phyloP scores from a whole-genome alignment of 169 alveolate species.

The Eimeria necatrix region DNA sequence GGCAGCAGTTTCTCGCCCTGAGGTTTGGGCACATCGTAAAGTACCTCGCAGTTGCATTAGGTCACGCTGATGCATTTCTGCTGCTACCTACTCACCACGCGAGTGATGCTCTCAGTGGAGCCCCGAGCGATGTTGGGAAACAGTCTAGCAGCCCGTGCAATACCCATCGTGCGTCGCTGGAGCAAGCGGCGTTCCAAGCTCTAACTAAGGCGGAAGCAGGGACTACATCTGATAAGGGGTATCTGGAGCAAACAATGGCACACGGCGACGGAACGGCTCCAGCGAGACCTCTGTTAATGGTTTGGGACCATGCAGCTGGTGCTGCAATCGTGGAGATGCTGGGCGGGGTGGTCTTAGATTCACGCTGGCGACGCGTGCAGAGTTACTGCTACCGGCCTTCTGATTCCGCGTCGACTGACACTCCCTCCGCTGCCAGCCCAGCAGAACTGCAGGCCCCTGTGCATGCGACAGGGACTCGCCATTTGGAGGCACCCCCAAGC shows the following conservation, averaged over 20 bases:
- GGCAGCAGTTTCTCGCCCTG: slow-evolving; percentile 56
- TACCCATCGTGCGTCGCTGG: background rate
- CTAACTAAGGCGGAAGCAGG: background rate
- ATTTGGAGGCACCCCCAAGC: background rate
- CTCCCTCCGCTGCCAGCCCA: background rate
- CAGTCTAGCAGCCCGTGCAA: background rate
- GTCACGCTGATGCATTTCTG: slow-evolving; percentile 51
- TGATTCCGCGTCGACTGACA: background rate
- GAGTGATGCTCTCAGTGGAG: background rate
- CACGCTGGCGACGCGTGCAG: slow-evolving; percentile 6
- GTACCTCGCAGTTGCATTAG: slow-evolving; percentile 62
- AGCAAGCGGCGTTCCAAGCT: background rate
- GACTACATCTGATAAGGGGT: background rate
- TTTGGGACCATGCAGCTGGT: slow-evolving; percentile 63
- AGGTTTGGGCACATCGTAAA: slow-evolving; percentile 49
- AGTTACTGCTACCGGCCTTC: slow-evolving; percentile 49
- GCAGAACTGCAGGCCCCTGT: background rate
- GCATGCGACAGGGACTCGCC: background rate
- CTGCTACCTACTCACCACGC: slow-evolving; percentile 26
- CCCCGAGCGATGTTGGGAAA: background rate
- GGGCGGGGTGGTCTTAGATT: slow-evolving; percentile 29
- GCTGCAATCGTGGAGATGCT: slow-evolving; percentile 50
- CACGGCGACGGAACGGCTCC: background rate
- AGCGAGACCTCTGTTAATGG: slow-evolving; percentile 29
- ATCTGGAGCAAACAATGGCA: background rate